phyloP scores from a whole-genome alignment of 768 basidiomycete genomes.

The Rhizopogon roseolus region DNA sequence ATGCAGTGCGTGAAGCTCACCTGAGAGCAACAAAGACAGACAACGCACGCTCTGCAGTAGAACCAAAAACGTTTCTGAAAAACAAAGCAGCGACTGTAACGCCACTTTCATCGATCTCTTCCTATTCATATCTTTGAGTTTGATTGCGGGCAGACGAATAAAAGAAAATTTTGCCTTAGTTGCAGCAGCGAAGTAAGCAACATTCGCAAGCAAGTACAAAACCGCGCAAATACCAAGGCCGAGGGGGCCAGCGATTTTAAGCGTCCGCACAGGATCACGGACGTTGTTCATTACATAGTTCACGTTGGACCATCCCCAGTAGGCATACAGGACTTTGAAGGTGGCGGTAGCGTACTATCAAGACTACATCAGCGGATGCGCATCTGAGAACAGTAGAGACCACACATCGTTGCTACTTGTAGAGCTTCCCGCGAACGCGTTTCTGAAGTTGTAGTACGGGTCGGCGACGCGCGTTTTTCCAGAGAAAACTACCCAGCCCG shows the following conservation, averaged over 20 bases:
- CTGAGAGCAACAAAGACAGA: conserved; percentile 55
- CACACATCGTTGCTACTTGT: conserved; percentile 44
- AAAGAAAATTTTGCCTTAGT: conserved; percentile 12
- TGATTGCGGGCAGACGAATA: not conserved
- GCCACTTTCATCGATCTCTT: conserved; percentile 42
- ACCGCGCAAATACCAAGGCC: conserved; percentile 49
- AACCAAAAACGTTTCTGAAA: conserved; percentile 55
- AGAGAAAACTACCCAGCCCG: conserved; percentile 57
- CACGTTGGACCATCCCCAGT: conserved; percentile 49
- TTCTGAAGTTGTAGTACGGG: conserved; percentile 51
- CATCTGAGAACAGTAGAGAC: not conserved
- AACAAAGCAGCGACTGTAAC: conserved; percentile 59
- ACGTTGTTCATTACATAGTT: conserved; percentile 62
- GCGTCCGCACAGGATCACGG: conserved; percentile 52
- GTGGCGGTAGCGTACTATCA: conserved; percentile 56
- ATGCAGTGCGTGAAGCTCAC: conserved; percentile 16
- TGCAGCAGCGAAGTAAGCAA: conserved; percentile 48
- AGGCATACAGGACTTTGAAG: conserved; percentile 50
- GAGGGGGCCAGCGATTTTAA: conserved; percentile 58
- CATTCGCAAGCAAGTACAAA: conserved; percentile 52
- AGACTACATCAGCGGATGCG: not conserved
- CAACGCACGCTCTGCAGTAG: conserved; percentile 46
- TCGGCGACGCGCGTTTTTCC: conserved; percentile 53
- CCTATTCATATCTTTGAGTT: conserved; percentile 12
- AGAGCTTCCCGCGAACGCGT: conserved; percentile 54